Evolutionary conservation across 352 stramenopile genomes (phyloP).

Genomic region (Phytophthora pseudosyringae): DNA sequence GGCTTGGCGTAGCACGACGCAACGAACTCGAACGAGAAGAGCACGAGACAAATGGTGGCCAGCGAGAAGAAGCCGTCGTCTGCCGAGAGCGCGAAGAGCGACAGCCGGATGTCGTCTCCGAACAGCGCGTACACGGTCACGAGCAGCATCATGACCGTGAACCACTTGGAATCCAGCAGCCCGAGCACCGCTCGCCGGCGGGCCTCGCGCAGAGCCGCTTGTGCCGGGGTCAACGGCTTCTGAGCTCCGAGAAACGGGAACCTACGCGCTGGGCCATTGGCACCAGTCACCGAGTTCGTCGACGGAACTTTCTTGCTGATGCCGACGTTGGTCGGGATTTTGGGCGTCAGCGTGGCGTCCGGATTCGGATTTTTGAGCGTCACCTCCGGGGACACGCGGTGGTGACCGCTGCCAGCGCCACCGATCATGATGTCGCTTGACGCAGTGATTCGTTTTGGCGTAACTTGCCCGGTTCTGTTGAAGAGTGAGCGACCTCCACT

Average conservation of each 20-base stretch:
- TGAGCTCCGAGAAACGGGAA: slow-evolving; percentile 23
- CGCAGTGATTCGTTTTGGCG: background rate
- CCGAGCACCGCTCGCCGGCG: slow-evolving; percentile 45
- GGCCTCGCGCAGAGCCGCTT: slow-evolving; percentile 49
- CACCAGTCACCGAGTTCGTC: slow-evolving; percentile 7
- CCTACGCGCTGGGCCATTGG: slow-evolving; percentile 9
- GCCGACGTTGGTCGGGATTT: slow-evolving; percentile 56
- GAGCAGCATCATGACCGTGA: slow-evolving; percentile 87
- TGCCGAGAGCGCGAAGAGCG: slow-evolving; percentile 63
- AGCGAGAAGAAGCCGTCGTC: slow-evolving; percentile 89
- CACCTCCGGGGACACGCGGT: slow-evolving; percentile 78
- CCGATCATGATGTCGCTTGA: slow-evolving; percentile 20
- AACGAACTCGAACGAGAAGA: slow-evolving; percentile 92
- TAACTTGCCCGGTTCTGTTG: background rate
- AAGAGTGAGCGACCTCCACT: slow-evolving; percentile 10
- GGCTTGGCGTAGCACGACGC: slow-evolving; percentile 76
- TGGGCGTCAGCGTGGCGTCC: slow-evolving; percentile 63
- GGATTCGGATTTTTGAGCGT: slow-evolving; percentile 69
- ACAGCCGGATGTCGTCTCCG: slow-evolving; percentile 90
- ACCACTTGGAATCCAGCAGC: slow-evolving; percentile 79
- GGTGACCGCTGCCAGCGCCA: slow-evolving; percentile 37
- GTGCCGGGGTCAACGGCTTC: slow-evolving; percentile 37
- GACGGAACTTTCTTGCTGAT: slow-evolving; percentile 34
- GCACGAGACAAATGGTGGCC: slow-evolving; percentile 85
- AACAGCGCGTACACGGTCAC: slow-evolving; percentile 94